phyloP scores from a whole-genome alignment of 2,329 filamentous ascomycete genomes.

The Pseudovirgaria hyperparasitica region DNA sequence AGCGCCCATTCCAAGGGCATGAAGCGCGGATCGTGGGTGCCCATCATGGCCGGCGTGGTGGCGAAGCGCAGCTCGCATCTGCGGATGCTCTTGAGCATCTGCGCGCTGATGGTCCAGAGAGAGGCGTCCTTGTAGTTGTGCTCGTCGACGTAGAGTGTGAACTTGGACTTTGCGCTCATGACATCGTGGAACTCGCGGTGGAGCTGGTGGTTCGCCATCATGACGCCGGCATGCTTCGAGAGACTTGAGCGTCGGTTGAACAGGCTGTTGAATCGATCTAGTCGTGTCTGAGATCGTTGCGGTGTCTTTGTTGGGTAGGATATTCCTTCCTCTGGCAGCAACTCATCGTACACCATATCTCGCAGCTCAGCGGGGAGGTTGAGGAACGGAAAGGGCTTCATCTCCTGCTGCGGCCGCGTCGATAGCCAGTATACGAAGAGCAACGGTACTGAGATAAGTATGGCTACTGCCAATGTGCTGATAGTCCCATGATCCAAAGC shows the following conservation, averaged over 20 bases:
- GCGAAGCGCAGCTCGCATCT: constrained; percentile 18
- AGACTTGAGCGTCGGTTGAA: constrained; percentile 1
- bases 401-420: neutral
- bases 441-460: constrained; percentile 3
- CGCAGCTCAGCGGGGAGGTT: constrained; percentile 5
- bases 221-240: constrained; percentile 11
- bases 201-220: constrained; percentile 20
- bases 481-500: no score
- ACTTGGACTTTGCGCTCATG: constrained; percentile 16
- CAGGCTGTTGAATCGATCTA: neutral
- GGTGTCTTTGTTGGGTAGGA: constrained; percentile 2
- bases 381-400: neutral
- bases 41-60: constrained; percentile 22
- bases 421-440: constrained; percentile 1
- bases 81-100: constrained; percentile 12
- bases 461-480: constrained; percentile 2
- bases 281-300: constrained; percentile 1
- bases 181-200: constrained; percentile 21
- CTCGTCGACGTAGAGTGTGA: constrained; percentile 19
- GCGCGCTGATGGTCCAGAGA: constrained; percentile 17
- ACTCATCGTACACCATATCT: constrained; percentile 4
- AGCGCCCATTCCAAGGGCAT: constrained; percentile 22
- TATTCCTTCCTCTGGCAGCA: constrained; percentile 2
- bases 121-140: constrained; percentile 13
- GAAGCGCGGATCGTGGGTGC: constrained; percentile 19